Conservation (phyloP, 2,329 filamentous ascomycete genomes). For the Venturia aucupariae region DNA sequence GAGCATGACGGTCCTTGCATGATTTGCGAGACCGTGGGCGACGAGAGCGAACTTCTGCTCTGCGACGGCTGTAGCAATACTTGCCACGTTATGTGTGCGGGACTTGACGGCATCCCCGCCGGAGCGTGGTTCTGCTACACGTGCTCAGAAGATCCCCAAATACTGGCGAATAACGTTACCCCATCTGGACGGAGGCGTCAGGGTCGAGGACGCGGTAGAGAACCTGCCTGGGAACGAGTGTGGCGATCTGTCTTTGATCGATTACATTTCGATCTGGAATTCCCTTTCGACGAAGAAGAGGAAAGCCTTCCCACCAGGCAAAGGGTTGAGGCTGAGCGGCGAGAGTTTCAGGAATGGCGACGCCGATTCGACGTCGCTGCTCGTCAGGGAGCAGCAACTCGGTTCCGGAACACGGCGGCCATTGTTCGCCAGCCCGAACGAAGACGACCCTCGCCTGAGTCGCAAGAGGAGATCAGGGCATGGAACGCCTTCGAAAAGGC, state of each 20-base stretch:
- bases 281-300: constrained; percentile 71
- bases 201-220: constrained; percentile 23
- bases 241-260: constrained; percentile 87
- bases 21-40: constrained; percentile 70
- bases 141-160: constrained; percentile 46
- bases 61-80: constrained; percentile 86
- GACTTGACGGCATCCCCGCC: constrained; percentile 64
- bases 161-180: constrained; percentile 29
- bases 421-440: constrained; percentile 40
- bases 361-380: constrained; percentile 68
- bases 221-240: constrained; percentile 56
- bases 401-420: constrained; percentile 61
- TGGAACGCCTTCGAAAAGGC: constrained; percentile 90
- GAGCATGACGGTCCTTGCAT: constrained; percentile 59
- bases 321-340: constrained; percentile 44
- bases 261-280: constrained; percentile 69
- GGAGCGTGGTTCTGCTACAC: constrained; percentile 88
- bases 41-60: constrained; percentile 75
- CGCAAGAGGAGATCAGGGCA: constrained; percentile 68
- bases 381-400: constrained; percentile 63
- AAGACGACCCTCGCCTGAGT: constrained; percentile 54
- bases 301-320: constrained; percentile 43
- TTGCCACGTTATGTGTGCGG: constrained; percentile 88
- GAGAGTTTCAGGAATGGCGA: constrained; percentile 65
- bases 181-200: constrained; percentile 22